Conservation (phyloP, 2,329 filamentous ascomycete species). For the Cordyceps pruinosa region DNA sequence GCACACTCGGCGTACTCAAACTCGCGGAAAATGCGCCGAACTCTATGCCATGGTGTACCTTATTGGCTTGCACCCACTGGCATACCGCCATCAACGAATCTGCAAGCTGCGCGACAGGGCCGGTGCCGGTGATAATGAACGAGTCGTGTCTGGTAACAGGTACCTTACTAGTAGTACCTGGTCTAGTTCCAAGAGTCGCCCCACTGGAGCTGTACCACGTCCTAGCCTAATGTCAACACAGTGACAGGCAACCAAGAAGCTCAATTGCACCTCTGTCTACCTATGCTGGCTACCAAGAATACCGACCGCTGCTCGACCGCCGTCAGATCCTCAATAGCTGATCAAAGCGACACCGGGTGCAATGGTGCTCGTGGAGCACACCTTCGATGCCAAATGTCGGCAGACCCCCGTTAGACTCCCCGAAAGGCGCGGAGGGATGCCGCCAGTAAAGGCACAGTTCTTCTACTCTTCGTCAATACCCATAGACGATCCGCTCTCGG, state of each 20-base stretch:
- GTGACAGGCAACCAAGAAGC: neutral
- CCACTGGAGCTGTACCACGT: too few species aligned
- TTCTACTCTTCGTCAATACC: conserved; percentile 79
- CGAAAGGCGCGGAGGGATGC: conserved; percentile 40
- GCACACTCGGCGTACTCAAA: too few species aligned
- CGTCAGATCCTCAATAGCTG: conserved; percentile 3
- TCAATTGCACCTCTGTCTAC: neutral
- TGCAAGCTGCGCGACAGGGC: too few species aligned
- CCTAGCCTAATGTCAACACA: neutral
- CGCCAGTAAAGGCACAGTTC: conserved; percentile 63
- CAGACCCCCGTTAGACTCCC: conserved; percentile 40
- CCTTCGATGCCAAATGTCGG: conserved; percentile 53
- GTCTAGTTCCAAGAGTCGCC: too few species aligned
- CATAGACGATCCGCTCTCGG: conserved; percentile 82
- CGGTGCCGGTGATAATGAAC: too few species aligned
- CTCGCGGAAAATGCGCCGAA: too few species aligned
- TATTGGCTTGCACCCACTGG: too few species aligned
- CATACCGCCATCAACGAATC: too few species aligned
- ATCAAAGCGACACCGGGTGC: neutral
- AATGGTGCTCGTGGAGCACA: conserved; percentile 37
- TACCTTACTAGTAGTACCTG: too few species aligned
- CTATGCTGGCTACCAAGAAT: neutral
- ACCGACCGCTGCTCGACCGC: neutral
- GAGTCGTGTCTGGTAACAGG: too few species aligned
- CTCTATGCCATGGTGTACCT: too few species aligned